Base-by-base conservation (phyloP, 495 filamentous ascomycete species). In the Penicillium longicatenatum region DNA sequence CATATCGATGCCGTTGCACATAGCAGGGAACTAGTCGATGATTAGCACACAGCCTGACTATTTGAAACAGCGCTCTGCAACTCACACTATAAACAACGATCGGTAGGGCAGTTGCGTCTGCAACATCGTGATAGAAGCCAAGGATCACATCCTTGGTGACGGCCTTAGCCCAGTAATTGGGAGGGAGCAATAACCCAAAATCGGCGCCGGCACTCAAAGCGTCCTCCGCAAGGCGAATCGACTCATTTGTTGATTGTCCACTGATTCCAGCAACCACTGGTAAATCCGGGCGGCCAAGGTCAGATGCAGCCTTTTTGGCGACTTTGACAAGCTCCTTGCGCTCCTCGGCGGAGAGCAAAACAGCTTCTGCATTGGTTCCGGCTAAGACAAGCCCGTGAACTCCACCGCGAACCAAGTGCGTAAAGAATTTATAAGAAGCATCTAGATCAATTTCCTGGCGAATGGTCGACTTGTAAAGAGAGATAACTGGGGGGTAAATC, bases 1-100 rank as follows among this genome's bases (percentile, higher is more conserved):
- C 35, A 89, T 64, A 61, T 89, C 85, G 6, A 90, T 63, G 29
- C 85, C 84, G 59, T 88, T 88, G 70, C 83, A 85, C 19, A 89
- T 83, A 26, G 75, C 84, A 0, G 86, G 86, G 71, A 88, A 88
- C 65, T 89, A 12, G 4, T 46, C 20, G 6, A 19, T 21, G 21
- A 35, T 29, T 19, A 26, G 14, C 21, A 45, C 17, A 10, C 9
- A 29, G 20, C 5, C 30, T 17, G 33, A 17, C 26, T 4, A 10
- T 50, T 16, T 48, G 22, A 24, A 3, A 22, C 14, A 9, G n/a
- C 0, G 4, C 17, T 1, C n/a, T 20, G 17, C 11, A 29, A 29
- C 63, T 56, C 22, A 69, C 66, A 26, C 63, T 88, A 66, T 88
- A 88, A 16, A 89, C 68, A 0, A 89, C 74, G 37, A 88, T 75